Evolutionary conservation across 1,284 basidiomycete species (phyloP).

Genomic region (Ganoderma boninense): DNA sequence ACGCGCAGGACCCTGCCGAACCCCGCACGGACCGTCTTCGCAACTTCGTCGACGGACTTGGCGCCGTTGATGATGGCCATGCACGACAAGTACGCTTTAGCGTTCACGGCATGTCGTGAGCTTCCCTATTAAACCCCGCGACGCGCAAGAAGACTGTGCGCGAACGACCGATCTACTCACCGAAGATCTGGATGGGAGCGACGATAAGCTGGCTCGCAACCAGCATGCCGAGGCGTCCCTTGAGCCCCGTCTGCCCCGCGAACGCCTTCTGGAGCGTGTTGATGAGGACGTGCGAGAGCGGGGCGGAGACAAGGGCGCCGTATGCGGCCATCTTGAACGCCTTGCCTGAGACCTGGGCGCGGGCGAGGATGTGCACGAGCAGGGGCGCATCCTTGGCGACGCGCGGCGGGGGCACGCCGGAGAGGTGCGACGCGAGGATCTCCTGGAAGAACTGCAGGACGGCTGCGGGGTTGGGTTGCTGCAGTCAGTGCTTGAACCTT

Average conservation of each 20-base stretch:
- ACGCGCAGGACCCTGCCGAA: slow-evolving; percentile 83
- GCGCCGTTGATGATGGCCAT: slow-evolving; percentile 91
- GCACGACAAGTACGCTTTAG: slow-evolving; percentile 67
- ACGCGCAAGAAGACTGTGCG: too few relatives aligned
- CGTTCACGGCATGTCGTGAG: slow-evolving; percentile 8
- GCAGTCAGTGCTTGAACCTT: background rate
- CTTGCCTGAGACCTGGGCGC: slow-evolving; percentile 64
- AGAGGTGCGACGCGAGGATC: slow-evolving; percentile 77
- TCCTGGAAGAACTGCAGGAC: slow-evolving; percentile 82
- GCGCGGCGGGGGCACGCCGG: slow-evolving; percentile 61
- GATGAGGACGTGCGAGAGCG: slow-evolving; percentile 80
- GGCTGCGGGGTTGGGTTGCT: slow-evolving; percentile 46
- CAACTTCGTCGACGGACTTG: slow-evolving; percentile 68
- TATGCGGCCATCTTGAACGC: slow-evolving; percentile 87
- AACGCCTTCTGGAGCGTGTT: slow-evolving; percentile 79
- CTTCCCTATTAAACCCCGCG: background rate
- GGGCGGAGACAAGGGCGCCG: slow-evolving; percentile 87
- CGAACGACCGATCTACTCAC: slow-evolving; percentile 50
- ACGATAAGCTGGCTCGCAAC: slow-evolving; percentile 82
- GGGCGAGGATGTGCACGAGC: slow-evolving; percentile 60
- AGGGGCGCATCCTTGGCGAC: slow-evolving; percentile 63
- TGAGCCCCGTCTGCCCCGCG: slow-evolving; percentile 74
- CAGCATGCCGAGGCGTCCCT: slow-evolving; percentile 78
- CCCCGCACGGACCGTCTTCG: slow-evolving; percentile 76
- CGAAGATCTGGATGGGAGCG: slow-evolving; percentile 78